Conservation (phyloP, 352 stramenopile species). For the Pythium apleroticum region DNA sequence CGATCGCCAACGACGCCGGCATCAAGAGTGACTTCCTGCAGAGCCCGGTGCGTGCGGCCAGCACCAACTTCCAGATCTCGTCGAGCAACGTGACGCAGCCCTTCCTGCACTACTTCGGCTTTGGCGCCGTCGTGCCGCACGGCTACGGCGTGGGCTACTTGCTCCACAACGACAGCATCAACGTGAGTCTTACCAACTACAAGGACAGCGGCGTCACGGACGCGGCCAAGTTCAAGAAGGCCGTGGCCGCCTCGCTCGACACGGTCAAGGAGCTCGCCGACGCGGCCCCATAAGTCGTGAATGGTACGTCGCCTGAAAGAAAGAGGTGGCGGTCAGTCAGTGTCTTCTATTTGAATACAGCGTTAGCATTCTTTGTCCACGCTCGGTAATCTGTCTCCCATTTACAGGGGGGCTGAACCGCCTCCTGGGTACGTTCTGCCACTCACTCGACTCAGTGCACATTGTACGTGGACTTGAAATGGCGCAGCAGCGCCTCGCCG, state of each 20-base stretch:
- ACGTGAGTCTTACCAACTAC: slow-evolving; percentile 87
- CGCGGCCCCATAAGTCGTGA: slow-evolving; percentile 30
- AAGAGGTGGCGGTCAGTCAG: not conserved
- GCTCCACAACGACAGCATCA: slow-evolving; percentile 80
- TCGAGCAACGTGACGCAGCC: slow-evolving; percentile 91
- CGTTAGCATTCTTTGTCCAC: not conserved
- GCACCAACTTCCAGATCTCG: slow-evolving; percentile 88
- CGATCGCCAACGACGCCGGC: slow-evolving; percentile 59
- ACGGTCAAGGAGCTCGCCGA: slow-evolving; percentile 80
- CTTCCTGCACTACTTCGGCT: slow-evolving; percentile 90
- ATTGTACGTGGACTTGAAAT: slow-evolving; percentile 62
- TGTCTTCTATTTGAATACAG: slow-evolving; percentile 6
- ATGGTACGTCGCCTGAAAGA: not conserved
- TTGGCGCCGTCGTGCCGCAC: slow-evolving; percentile 84
- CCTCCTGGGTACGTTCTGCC: not conserved
- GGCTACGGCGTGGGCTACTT: slow-evolving; percentile 92
- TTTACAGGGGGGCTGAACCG: too few relatives aligned
- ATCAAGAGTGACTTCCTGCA: slow-evolving; percentile 77
- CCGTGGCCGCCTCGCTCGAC: slow-evolving; percentile 62
- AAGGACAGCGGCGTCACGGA: slow-evolving; percentile 75
- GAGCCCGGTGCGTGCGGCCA: slow-evolving; percentile 73
- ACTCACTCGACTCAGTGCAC: slow-evolving; percentile 18
- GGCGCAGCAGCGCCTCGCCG: slow-evolving; percentile 50
- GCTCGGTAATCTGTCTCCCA: not conserved
- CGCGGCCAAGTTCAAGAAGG: slow-evolving; percentile 65